These are phyloP conservation scores for Endoconidiophora laricicola DNA, from an alignment of 2,329 filamentous ascomycete genomes.

Conservation along the genomic window DNA sequence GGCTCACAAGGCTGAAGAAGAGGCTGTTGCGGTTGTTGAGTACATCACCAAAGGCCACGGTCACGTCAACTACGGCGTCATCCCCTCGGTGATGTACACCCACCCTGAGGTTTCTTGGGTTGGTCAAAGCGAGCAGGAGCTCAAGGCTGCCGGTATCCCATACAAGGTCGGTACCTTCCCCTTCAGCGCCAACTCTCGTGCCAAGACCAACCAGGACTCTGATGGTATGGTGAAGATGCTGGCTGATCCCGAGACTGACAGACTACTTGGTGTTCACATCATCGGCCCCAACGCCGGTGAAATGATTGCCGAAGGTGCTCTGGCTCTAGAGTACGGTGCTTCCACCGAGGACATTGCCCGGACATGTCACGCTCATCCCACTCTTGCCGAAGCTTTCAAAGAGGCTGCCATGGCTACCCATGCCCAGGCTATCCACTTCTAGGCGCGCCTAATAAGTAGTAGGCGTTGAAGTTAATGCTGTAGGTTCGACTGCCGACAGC, in stretches of 20 bases:
- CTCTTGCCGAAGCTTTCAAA: constrained; percentile 94
- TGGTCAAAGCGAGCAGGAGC: constrained; percentile 88
- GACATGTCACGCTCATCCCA: constrained; percentile 93
- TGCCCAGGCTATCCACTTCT: constrained; percentile 91
- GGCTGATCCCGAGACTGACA: constrained; percentile 88
- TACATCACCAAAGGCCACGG: constrained; percentile 97
- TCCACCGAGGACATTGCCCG: constrained; percentile 87
- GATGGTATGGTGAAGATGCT: constrained; percentile 97
- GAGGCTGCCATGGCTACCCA: constrained; percentile 98
- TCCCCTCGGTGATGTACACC: constrained; percentile 99
- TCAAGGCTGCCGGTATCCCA: constrained; percentile 76
- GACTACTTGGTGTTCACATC: constrained; percentile 90
- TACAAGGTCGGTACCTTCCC: constrained; percentile 92
- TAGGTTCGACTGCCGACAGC: background rate
- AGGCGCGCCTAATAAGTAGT: constrained; percentile 19
- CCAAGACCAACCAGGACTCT: constrained; percentile 95
- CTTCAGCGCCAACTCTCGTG: constrained; percentile 94
- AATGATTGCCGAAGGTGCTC: constrained; percentile 96
- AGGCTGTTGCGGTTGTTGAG: constrained; percentile 85
- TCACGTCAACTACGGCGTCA: constrained; percentile 96
- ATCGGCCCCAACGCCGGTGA: constrained; percentile 90
- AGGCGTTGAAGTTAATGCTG: background rate
- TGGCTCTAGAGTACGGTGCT: constrained; percentile 92
- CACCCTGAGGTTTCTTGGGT: constrained; percentile 98
- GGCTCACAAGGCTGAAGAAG: constrained; percentile 98